phyloP scores from a whole-genome alignment of 2,329 filamentous ascomycete genomes.

The Diaporthe citrichinensis region DNA sequence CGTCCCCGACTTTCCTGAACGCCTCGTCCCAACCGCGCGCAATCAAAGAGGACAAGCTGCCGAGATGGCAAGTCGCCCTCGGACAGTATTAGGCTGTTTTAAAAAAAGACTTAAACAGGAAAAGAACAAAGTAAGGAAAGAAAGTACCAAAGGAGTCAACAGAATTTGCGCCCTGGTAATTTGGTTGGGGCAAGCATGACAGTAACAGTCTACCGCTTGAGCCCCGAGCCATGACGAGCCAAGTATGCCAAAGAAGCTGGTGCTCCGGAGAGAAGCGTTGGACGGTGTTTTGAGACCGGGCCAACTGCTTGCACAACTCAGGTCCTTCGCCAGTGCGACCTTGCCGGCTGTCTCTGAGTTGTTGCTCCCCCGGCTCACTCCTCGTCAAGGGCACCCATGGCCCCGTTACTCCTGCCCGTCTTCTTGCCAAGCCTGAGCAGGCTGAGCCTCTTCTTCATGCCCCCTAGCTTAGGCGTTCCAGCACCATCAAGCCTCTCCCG shows the following conservation, averaged over 20 bases:
- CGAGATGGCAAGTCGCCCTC: not conserved
- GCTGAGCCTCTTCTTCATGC: constrained; percentile 84
- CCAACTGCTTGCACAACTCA: not conserved
- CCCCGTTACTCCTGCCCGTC: constrained; percentile 66
- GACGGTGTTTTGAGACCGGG: not conserved
- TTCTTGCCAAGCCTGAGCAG: constrained; percentile 83
- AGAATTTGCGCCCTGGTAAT: not conserved
- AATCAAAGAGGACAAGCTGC: not conserved
- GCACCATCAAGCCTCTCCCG: constrained; percentile 45
- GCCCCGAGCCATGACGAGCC: not conserved
- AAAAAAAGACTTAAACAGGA: not conserved
- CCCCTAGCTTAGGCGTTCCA: constrained; percentile 66
- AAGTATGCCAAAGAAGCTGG: not conserved
- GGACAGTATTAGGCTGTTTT: not conserved
- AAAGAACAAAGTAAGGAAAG: not conserved
- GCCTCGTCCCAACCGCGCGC: constrained; percentile 1
- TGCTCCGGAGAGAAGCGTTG: not conserved
- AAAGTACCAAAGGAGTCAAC: not conserved
- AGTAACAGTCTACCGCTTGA: not conserved
- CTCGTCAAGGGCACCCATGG: constrained; percentile 70
- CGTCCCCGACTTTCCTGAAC: constrained; percentile 21
- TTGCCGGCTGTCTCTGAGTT: not conserved
- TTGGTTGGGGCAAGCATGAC: not conserved
- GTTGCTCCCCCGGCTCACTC: constrained; percentile 55
- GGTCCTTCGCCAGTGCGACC: not conserved